These are phyloP conservation scores for Hypoxylon lienhwacheense DNA, from an alignment of 495 filamentous ascomycete species.

Conservation along the genomic window DNA sequence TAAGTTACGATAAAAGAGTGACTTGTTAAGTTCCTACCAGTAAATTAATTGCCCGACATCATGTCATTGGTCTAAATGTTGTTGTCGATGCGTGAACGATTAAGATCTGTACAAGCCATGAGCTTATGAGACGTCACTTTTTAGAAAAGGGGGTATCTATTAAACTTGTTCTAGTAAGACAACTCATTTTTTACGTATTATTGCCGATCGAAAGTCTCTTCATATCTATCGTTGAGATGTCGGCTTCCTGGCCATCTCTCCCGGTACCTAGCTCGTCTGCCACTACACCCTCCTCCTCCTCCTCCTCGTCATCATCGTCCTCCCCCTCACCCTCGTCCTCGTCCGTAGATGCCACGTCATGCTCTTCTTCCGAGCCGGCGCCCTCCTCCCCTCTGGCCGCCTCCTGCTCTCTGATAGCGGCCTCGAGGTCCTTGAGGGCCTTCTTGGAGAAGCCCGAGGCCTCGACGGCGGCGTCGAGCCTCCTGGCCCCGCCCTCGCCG, in stretches of 20 bases:
- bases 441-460: constrained; percentile 95
- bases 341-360: constrained; percentile 36
- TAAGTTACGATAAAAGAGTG: too few species aligned
- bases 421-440: constrained; percentile 89
- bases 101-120: too few species aligned
- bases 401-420: constrained; percentile 73
- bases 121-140: background rate
- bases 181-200: constrained; percentile 18
- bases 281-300: constrained; percentile 12
- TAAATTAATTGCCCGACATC: too few species aligned
- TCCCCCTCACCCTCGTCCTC: constrained; percentile 35
- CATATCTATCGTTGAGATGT: constrained; percentile 13
- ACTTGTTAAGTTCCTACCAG: too few species aligned
- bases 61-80: too few species aligned
- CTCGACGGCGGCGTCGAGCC: constrained; percentile 85
- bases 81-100: too few species aligned
- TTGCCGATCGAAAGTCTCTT: constrained; percentile 20
- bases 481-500: constrained; percentile 61
- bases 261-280: constrained; percentile 13
- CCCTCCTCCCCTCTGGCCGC: constrained; percentile 41
- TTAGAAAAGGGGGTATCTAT: constrained; percentile 24
- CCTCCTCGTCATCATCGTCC: constrained; percentile 6
- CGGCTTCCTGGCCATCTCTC: constrained; percentile 1
- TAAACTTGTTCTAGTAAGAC: background rate
- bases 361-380: constrained; percentile 48